Conservation (phyloP, 495 filamentous ascomycete genomes). For the Barbatosphaeria neglecta region DNA sequence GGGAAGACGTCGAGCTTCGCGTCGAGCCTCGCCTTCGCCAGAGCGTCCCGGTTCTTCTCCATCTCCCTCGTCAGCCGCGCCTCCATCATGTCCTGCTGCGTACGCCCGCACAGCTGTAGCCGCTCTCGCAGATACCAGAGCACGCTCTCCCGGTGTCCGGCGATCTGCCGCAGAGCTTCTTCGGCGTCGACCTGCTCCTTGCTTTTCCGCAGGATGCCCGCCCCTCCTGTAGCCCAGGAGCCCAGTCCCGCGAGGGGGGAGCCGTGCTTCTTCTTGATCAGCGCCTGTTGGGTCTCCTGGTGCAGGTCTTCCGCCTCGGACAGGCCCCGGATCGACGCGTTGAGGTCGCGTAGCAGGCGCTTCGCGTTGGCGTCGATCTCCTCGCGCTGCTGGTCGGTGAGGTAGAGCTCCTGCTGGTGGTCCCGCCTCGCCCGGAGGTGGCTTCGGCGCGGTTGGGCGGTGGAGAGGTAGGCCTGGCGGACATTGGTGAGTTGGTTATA, state of each 20-base stretch:
- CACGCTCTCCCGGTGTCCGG: constrained; percentile 62
- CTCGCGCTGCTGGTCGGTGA: constrained; percentile 61
- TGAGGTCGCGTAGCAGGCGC: constrained; percentile 69
- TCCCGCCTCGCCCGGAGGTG: constrained; percentile 20
- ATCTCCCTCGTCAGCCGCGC: constrained; percentile 68
- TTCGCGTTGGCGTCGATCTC: constrained; percentile 78
- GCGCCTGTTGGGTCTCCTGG: constrained; percentile 51
- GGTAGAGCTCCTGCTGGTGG: constrained; percentile 26
- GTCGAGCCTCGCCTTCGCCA: constrained; percentile 51
- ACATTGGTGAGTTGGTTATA: constrained; percentile 66
- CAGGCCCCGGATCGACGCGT: constrained; percentile 61
- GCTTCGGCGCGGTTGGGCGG: constrained; percentile 40
- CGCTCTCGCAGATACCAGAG: constrained; percentile 67
- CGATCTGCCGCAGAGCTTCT: constrained; percentile 45
- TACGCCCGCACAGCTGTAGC: constrained; percentile 60
- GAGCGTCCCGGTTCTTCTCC: constrained; percentile 78
- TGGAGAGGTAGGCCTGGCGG: constrained; percentile 85
- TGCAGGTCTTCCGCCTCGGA: constrained; percentile 73
- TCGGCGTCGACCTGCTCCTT: constrained; percentile 61
- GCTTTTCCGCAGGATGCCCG: constrained; percentile 22
- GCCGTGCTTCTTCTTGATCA: constrained; percentile 60
- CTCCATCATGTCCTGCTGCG: constrained; percentile 87
- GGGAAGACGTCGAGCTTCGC: constrained; percentile 1
- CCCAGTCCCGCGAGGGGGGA: constrained; percentile 46
- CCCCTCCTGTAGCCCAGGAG: constrained; percentile 59